Evolutionary conservation across 1,139 yeast genomes (phyloP).

Genomic region (Saccharomyces pastorianus): DNA sequence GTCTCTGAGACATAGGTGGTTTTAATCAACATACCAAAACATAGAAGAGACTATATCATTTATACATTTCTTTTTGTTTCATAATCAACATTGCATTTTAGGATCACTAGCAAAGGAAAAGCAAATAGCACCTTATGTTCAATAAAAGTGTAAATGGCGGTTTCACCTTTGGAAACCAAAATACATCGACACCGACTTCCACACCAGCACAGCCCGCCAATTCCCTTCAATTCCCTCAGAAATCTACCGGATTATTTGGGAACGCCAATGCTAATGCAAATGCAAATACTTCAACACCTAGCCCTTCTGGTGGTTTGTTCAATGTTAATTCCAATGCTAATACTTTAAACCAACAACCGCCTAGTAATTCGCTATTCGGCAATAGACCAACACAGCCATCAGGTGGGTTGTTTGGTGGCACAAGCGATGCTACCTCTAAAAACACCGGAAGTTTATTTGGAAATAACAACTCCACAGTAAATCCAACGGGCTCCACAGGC

Average conservation of each 20-base stretch:
- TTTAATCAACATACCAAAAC: no score
- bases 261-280: slow-evolving; percentile 11
- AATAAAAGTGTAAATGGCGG: slow-evolving; percentile 18
- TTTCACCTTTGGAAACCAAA: slow-evolving; percentile 23
- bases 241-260: slow-evolving; percentile 21
- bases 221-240: slow-evolving; percentile 21
- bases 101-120: background rate
- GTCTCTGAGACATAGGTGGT: no score
- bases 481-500: slow-evolving; percentile 3
- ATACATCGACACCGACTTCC: slow-evolving; percentile 29
- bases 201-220: slow-evolving; percentile 25
- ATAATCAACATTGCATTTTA: background rate
- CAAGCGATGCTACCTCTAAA: slow-evolving; percentile 1
- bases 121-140: slow-evolving; percentile 16
- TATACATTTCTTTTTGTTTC: background rate
- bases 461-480: slow-evolving; percentile 1
- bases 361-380: slow-evolving; percentile 29
- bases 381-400: slow-evolving; percentile 11
- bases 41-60: background rate
- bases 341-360: slow-evolving; percentile 2
- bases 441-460: slow-evolving; percentile 4
- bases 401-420: slow-evolving; percentile 30
- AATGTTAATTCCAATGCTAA: slow-evolving; percentile 7
- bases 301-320: slow-evolving; percentile 20
- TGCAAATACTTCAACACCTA: slow-evolving; percentile 23